Evolutionary conservation across 345 rosid genomes (phyloP), one percentile per base, ranked within the genome.

Genomic region (Zanthoxylum bungeanum): DNA sequence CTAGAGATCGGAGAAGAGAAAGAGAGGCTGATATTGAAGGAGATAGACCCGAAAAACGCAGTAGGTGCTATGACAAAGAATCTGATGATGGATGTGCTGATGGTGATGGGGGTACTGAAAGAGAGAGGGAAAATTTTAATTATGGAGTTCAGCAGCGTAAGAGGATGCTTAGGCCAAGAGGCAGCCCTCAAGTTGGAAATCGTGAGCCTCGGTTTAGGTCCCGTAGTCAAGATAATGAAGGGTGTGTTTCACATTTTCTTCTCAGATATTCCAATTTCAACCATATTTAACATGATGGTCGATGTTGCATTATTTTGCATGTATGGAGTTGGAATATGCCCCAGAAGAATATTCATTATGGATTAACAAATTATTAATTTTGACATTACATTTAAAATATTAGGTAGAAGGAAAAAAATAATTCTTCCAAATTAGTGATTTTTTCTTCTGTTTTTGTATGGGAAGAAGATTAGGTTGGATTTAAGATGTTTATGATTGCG

Each of bases 101-200:
- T 82, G 88, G 81, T 72, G 98, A 96, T 75, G 94, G 90, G 52
- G 81, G 78, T 49, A 49, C 82, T 37, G 99, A 91, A 71, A 89
- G 88, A 85, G 99, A 96, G 63, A 91, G 88, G 76, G 99, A 90
- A 66, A 82, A 72, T 61, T 84, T 96, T 74, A 85, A 76, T 74
- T 83, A 83, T 76, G 99, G 98, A 74, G 91, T 91, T 73, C 99
- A 95, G 81, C 98, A 91, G 83, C 89, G 95, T 62, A 95, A 91
- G 90, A 85, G 97, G 84, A 88, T 93, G 98, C 93, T 86, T 63
- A 82, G 97, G 66, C 90, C 99, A 24, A 89, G 97, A 79, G 95
- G 97, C 57, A 93, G 98, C 76, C 97, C 98, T 64, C 97, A 88
- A 73, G 76, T 86, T 69, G 76, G 81, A 49, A 89, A 83, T 39